These are phyloP conservation scores for Takakia lepidozioides DNA, from an alignment of 225 moss, liverwort and hornwort species.

Conservation along the genomic window DNA sequence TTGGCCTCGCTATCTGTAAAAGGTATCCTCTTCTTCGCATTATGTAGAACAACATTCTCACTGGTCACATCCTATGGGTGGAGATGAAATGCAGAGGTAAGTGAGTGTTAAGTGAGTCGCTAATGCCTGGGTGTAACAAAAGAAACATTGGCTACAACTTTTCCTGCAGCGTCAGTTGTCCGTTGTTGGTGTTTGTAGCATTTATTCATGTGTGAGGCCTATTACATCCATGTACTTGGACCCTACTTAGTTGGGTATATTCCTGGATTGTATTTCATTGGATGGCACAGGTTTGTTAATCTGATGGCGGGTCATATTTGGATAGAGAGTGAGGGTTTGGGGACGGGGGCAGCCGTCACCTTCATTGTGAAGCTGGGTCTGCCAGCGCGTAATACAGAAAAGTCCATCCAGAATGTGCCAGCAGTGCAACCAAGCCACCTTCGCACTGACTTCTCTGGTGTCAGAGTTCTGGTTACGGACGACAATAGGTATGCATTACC, in stretches of 20 bases:
- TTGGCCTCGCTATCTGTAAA: conserved; percentile 65
- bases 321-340: conserved; percentile 57
- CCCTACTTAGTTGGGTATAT: too few relatives aligned
- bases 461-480: conserved; percentile 66
- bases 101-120: conserved; percentile 1
- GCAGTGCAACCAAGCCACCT: conserved; percentile 24
- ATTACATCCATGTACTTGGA: too few relatives aligned
- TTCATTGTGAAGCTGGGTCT: conserved; percentile 49
- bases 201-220: too few relatives aligned
- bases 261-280: too few relatives aligned
- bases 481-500: conserved; percentile 46
- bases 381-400: conserved; percentile 41
- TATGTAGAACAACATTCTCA: too few relatives aligned
- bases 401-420: too few relatives aligned
- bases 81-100: too few relatives aligned
- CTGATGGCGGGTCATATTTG: conserved; percentile 63
- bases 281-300: conserved; percentile 46
- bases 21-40: conserved; percentile 36
- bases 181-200: too few relatives aligned
- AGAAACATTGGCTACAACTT: too few relatives aligned
- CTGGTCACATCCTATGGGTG: too few relatives aligned
- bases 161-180: not conserved
- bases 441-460: conserved; percentile 51
- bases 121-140: too few relatives aligned
- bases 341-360: conserved; percentile 47